These are phyloP conservation scores for Mycocentrospora acerina DNA, from an alignment of 2,329 filamentous ascomycete genomes.

Conservation along the genomic window DNA sequence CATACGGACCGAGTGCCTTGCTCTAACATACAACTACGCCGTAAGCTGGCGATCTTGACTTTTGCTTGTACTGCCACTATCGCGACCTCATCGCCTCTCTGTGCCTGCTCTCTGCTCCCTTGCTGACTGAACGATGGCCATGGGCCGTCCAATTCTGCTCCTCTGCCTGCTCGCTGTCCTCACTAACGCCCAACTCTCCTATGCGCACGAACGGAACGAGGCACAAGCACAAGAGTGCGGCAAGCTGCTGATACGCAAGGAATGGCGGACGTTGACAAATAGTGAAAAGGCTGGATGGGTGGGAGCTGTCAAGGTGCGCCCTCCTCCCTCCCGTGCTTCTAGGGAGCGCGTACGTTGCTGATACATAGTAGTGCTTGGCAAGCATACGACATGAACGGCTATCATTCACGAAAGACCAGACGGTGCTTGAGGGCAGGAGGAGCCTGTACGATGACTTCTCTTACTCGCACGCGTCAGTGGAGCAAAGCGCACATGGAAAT, in stretches of 20 bases:
- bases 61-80: conserved; percentile 1
- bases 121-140: conserved; percentile 2
- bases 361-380: conserved; percentile 1
- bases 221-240: conserved; percentile 1
- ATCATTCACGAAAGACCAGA: conserved; percentile 4
- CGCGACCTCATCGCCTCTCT: background rate
- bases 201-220: conserved; percentile 1
- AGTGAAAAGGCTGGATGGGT: conserved; percentile 3
- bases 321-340: background rate
- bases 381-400: conserved; percentile 4
- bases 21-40: background rate
- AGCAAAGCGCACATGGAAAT: conserved; percentile 7
- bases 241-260: conserved; percentile 3
- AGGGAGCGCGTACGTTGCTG: background rate
- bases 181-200: background rate
- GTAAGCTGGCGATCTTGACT: conserved; percentile 2
- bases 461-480: conserved; percentile 5
- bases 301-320: conserved; percentile 3
- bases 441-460: conserved; percentile 6
- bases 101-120: background rate
- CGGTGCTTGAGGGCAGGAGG: conserved; percentile 3
- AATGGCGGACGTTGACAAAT: conserved; percentile 3
- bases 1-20: background rate
- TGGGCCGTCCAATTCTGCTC: background rate
- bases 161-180: conserved; percentile 4